A percentile compares a stretch with the other conserved stretches of the same genome.
Conservation (phyloP, 495 filamentous ascomycete species). For the Ramalina intermedia region DNA sequence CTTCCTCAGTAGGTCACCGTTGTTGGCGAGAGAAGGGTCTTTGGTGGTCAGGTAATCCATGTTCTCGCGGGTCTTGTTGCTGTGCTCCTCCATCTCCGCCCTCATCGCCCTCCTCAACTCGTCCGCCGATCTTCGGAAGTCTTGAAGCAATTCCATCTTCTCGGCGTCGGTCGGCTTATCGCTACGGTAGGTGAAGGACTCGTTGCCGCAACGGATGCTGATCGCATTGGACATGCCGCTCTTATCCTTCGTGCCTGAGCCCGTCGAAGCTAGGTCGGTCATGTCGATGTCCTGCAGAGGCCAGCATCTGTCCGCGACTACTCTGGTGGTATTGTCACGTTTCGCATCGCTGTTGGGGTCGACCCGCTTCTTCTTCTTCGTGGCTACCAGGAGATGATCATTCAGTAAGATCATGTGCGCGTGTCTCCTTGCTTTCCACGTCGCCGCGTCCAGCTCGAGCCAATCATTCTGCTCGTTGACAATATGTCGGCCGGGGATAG, state of each 20-base stretch:
- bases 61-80: constrained; percentile 60
- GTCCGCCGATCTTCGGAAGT: constrained; percentile 82
- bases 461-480: constrained; percentile 78
- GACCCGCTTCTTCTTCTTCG: constrained; percentile 74
- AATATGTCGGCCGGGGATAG: constrained; percentile 79
- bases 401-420: constrained; percentile 88
- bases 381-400: constrained; percentile 83
- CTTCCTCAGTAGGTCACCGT: constrained; percentile 53
- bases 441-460: constrained; percentile 94
- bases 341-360: constrained; percentile 55
- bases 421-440: constrained; percentile 74
- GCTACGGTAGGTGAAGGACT: constrained; percentile 85
- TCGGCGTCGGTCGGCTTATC: constrained; percentile 59
- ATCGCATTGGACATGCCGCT: constrained; percentile 66
- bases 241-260: constrained; percentile 40
- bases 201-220: constrained; percentile 75
- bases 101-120: constrained; percentile 71
- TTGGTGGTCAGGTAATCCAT: constrained; percentile 68
- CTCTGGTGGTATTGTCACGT: constrained; percentile 60
- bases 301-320: constrained; percentile 91
- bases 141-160: constrained; percentile 66
- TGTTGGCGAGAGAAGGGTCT: constrained; percentile 55
- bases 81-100: constrained; percentile 69
- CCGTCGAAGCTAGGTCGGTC: constrained; percentile 62
- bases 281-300: constrained; percentile 86